A percentile compares a stretch with the other conserved stretches of the same genome.
Evolutionary conservation across 2,329 filamentous ascomycete species (phyloP).

Genomic region (Stemphylium vesicarium): DNA sequence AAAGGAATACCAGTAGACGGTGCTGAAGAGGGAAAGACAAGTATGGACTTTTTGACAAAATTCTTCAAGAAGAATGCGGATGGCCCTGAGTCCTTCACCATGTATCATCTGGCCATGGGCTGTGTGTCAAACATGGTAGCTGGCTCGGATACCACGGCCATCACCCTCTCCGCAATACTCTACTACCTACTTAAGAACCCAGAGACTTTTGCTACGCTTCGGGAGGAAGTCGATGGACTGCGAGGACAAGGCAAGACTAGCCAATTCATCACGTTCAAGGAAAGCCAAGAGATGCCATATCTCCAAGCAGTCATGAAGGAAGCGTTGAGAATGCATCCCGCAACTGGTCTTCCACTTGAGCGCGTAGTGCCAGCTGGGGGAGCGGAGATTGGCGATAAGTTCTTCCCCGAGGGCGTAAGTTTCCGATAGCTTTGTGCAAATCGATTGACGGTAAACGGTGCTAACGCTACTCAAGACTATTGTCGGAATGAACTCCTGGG

Average conservation of each 20-base stretch:
- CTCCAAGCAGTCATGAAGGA: slow-evolving; percentile 39
- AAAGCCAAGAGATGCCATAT: slow-evolving; percentile 37
- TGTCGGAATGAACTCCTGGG: slow-evolving; percentile 31
- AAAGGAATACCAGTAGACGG: slow-evolving; percentile 14
- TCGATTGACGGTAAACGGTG: background rate
- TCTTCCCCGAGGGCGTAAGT: slow-evolving; percentile 26
- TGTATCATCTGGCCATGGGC: slow-evolving; percentile 48
- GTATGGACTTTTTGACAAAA: slow-evolving; percentile 24
- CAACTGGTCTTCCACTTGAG: slow-evolving; percentile 28
- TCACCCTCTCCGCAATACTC: slow-evolving; percentile 39
- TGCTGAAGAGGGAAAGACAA: slow-evolving; percentile 1
- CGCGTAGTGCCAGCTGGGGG: slow-evolving; percentile 31
- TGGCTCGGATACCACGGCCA: slow-evolving; percentile 54
- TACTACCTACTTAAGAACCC: slow-evolving; percentile 31
- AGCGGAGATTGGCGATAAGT: slow-evolving; percentile 16
- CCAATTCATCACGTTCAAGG: slow-evolving; percentile 23
- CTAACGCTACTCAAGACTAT: slow-evolving; percentile 15
- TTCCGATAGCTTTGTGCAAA: background rate
- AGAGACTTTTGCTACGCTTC: slow-evolving; percentile 15
- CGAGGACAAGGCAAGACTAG: background rate
- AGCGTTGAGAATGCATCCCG: slow-evolving; percentile 33
- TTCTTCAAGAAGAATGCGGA: slow-evolving; percentile 17
- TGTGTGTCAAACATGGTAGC: slow-evolving; percentile 48
- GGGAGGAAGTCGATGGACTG: slow-evolving; percentile 20
- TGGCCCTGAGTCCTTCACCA: slow-evolving; percentile 45